Conservation (phyloP, 345 rosid genomes). For the Crucihimalaya himalaica region DNA sequence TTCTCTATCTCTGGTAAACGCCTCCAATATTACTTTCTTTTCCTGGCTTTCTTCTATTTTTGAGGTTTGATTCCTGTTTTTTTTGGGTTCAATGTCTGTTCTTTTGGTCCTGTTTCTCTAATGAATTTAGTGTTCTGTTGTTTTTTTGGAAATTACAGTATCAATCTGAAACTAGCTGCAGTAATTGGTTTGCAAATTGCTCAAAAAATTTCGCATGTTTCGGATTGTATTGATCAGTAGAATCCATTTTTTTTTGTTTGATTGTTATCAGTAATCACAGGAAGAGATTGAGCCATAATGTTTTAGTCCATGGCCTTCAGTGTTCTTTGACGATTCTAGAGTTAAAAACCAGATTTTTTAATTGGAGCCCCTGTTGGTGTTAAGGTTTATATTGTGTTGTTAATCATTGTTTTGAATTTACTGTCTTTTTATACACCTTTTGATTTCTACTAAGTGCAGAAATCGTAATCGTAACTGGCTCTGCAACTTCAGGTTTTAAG, state of each 20-base stretch:
- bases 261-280: too few relatives aligned
- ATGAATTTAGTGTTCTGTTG: neutral
- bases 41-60: neutral
- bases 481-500: neutral
- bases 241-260: too few relatives aligned
- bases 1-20: constrained; percentile 48
- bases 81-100: too few relatives aligned
- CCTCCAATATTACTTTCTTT: neutral
- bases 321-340: neutral
- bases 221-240: too few relatives aligned
- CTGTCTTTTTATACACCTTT: neutral
- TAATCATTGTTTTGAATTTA: neutral
- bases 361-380: neutral
- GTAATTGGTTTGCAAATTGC: neutral
- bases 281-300: neutral
- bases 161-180: too few relatives aligned
- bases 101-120: neutral
- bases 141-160: too few relatives aligned
- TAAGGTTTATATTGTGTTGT: neutral
- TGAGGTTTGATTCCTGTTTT: neutral
- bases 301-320: neutral
- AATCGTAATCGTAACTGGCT: neutral
- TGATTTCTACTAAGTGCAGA: neutral
- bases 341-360: neutral
- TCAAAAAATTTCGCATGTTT: too few relatives aligned